phyloP scores from a whole-genome alignment of 2,329 filamentous ascomycete genomes.

The Hirsutella rhossiliensis region DNA sequence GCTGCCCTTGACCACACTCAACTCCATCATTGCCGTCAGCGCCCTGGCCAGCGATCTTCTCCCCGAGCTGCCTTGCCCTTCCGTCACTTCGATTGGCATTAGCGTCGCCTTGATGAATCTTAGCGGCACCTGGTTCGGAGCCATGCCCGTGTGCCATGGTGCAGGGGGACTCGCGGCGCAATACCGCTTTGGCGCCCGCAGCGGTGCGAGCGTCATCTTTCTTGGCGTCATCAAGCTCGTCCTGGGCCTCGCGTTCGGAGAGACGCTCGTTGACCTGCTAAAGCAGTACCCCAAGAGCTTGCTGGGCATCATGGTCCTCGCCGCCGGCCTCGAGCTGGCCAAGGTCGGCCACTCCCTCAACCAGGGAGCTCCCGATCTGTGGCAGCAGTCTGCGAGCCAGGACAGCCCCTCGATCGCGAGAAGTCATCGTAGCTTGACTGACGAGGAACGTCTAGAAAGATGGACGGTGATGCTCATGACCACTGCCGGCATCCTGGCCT shows the following conservation, averaged over 20 bases:
- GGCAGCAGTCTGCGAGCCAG: conserved; percentile 40
- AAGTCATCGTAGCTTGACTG: conserved; percentile 40
- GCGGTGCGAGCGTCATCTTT: conserved; percentile 70
- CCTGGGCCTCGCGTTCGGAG: conserved; percentile 64
- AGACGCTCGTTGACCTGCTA: conserved; percentile 60
- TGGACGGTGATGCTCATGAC: conserved; percentile 91
- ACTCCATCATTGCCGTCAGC: conserved; percentile 81
- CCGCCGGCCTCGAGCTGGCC: conserved; percentile 76
- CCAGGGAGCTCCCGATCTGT: conserved; percentile 48
- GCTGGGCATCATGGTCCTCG: conserved; percentile 80
- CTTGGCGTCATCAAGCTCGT: conserved; percentile 66
- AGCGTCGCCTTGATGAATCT: conserved; percentile 81
- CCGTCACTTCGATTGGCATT: conserved; percentile 64
- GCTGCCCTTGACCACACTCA: conserved; percentile 81
- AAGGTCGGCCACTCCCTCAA: conserved; percentile 79
- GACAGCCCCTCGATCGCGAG: conserved; percentile 22
- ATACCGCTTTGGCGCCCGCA: conserved; percentile 81
- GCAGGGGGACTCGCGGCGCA: conserved; percentile 85
- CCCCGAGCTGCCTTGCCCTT: conserved; percentile 53
- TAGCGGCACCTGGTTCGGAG: conserved; percentile 77
- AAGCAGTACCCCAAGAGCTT: conserved; percentile 62
- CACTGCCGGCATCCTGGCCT: conserved; percentile 67
- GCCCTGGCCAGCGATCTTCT: conserved; percentile 69
- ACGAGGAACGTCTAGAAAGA: conserved; percentile 58
- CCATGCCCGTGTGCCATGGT: conserved; percentile 92